phyloP scores from a whole-genome alignment of 2,329 filamentous ascomycete genomes.

The Didymella sp. region DNA sequence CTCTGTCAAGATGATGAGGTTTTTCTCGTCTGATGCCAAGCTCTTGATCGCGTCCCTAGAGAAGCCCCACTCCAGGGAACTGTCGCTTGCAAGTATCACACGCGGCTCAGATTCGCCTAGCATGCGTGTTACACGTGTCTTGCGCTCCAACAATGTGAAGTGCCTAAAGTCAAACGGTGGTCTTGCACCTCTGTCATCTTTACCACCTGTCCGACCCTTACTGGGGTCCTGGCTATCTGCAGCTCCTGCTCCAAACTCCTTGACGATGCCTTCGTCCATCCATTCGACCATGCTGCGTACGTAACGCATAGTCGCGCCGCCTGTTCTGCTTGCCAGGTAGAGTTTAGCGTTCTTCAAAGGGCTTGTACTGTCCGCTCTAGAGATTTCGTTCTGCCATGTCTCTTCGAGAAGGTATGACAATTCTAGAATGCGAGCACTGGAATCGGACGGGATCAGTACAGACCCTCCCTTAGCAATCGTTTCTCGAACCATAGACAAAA shows the following conservation, averaged over 20 bases:
- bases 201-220: constrained; percentile 44
- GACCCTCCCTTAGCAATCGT: constrained; percentile 85
- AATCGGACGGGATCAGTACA: constrained; percentile 92
- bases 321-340: constrained; percentile 85
- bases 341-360: constrained; percentile 63
- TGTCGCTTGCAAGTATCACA: constrained; percentile 90
- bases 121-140: constrained; percentile 77
- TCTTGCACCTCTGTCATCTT: constrained; percentile 59
- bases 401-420: constrained; percentile 91
- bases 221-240: constrained; percentile 41
- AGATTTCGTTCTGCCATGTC: constrained; percentile 68
- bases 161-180: constrained; percentile 92
- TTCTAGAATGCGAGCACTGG: constrained; percentile 91
- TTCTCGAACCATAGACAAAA: constrained; percentile 80
- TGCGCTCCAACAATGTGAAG: constrained; percentile 81
- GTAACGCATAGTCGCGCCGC: constrained; percentile 86
- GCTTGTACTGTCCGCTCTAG: constrained; percentile 46
- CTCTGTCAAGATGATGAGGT: constrained; percentile 88
- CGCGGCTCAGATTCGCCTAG: constrained; percentile 62
- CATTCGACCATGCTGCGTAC: constrained; percentile 96
- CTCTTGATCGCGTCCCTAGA: constrained; percentile 79
- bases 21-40: constrained; percentile 77
- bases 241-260: constrained; percentile 78
- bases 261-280: constrained; percentile 96
- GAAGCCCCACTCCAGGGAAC: constrained; percentile 92